Evolutionary conservation across 305 asterid genomes (phyloP).

Genomic region (Salvia sclarea): DNA sequence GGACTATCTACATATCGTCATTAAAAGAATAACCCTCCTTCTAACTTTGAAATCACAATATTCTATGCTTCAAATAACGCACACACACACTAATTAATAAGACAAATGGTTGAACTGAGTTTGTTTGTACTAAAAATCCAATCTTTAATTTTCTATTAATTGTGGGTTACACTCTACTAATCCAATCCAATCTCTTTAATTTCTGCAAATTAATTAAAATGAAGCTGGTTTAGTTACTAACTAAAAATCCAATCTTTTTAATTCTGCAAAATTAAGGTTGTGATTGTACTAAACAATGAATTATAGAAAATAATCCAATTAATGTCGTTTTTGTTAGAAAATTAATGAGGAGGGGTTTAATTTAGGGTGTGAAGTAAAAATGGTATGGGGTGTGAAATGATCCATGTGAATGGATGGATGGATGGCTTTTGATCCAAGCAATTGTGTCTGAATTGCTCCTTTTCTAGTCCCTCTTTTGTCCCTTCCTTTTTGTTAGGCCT

Average conservation of each 20-base stretch:
- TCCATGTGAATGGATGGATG: constrained; percentile 33
- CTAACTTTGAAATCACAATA: not conserved
- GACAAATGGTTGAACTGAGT: not conserved
- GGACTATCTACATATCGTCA: constrained; percentile 20
- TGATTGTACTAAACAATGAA: no score
- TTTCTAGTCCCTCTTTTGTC: constrained; percentile 85
- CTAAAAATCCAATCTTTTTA: no score
- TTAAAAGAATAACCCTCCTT: constrained; percentile 28
- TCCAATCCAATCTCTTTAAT: no score
- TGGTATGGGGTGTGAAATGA: constrained; percentile 20
- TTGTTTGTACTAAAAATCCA: not conserved
- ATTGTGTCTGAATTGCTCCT: constrained; percentile 47
- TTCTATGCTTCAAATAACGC: not conserved
- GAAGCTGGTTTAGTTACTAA: no score
- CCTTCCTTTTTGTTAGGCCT: constrained; percentile 67
- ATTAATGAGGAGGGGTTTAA: no score
- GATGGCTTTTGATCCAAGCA: constrained; percentile 86
- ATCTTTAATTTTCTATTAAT: not conserved
- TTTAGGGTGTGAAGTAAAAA: no score
- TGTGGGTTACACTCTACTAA: not conserved
- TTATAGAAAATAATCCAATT: no score
- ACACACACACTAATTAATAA: not conserved
- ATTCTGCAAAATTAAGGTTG: no score
- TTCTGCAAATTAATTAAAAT: no score
- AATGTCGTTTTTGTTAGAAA: no score